phyloP scores from a whole-genome alignment of 2,329 filamentous ascomycete genomes.

The Clonostachys chloroleuca region DNA sequence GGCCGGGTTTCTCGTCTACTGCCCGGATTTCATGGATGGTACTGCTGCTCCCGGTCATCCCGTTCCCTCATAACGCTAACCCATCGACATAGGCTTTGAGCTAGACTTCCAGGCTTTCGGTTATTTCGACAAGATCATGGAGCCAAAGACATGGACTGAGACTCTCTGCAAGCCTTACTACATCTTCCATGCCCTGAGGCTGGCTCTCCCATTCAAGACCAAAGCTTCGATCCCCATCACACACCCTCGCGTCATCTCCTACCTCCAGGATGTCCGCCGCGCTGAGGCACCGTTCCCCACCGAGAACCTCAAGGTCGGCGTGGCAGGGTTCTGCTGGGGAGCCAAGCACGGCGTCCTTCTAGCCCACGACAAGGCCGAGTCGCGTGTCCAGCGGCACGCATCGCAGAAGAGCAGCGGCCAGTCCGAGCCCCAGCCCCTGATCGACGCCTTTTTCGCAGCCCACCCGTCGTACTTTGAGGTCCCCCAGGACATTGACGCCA shows the following conservation, averaged over 20 bases:
- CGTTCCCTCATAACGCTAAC: too few species aligned
- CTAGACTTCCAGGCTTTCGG: neutral
- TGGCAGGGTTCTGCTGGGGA: constrained; percentile 59
- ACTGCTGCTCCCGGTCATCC: neutral
- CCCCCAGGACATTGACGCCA: constrained; percentile 36
- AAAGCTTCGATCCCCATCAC: constrained; percentile 1
- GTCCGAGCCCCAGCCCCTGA: constrained; percentile 23
- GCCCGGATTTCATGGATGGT: constrained; percentile 47
- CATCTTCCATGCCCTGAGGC: neutral
- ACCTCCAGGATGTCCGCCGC: constrained; percentile 5
- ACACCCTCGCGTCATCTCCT: constrained; percentile 3
- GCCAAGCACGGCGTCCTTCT: constrained; percentile 47
- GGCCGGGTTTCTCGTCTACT: constrained; percentile 38
- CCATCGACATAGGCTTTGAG: too few species aligned
- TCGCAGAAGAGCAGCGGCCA: constrained; percentile 7
- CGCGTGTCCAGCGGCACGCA: constrained; percentile 6
- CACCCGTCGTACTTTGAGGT: constrained; percentile 43
- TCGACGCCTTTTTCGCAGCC: constrained; percentile 44
- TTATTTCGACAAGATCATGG: constrained; percentile 1
- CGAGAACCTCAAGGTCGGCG: constrained; percentile 30
- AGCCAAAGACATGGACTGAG: neutral
- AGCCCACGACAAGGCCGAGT: constrained; percentile 13
- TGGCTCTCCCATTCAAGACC: constrained; percentile 1
- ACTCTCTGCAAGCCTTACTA: constrained; percentile 1
- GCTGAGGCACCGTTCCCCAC: constrained; percentile 3